These are phyloP conservation scores for Nicotiana undulata DNA, from an alignment of 257 asterid species.

Conservation along the genomic window DNA sequence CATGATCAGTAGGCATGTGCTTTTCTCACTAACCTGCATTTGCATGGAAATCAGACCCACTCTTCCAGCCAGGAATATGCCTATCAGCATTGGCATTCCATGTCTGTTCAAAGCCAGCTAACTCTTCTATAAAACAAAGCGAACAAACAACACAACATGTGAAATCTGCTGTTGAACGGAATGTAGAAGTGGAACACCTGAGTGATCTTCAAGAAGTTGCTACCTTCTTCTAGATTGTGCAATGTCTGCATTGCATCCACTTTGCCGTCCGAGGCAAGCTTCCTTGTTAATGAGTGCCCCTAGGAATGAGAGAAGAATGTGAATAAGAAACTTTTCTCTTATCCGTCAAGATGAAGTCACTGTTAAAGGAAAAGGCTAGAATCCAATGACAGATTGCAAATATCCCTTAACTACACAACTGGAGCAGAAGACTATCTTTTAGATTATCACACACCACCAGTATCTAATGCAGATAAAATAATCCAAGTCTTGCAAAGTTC, in stretches of 20 bases:
- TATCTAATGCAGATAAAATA: background rate
- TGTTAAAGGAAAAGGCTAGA: background rate
- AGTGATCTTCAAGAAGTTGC: slow-evolving; percentile 4
- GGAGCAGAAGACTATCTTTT: background rate
- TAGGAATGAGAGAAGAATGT: background rate
- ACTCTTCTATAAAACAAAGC: slow-evolving; percentile 41
- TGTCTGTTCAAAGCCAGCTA: slow-evolving; percentile 51
- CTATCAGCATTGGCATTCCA: slow-evolving; percentile 51
- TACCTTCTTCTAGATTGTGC: slow-evolving; percentile 80
- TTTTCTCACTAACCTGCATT: slow-evolving; percentile 23
- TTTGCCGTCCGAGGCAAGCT: slow-evolving; percentile 66
- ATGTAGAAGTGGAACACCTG: background rate
- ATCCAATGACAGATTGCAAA: background rate
- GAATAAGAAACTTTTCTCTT: background rate
- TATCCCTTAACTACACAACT: background rate
- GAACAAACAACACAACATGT: slow-evolving; percentile 2
- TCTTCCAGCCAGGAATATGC: slow-evolving; percentile 31
- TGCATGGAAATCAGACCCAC: slow-evolving; percentile 17
- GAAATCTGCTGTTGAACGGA: background rate
- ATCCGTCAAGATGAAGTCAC: background rate
- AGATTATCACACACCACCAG: background rate
- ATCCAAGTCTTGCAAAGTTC: background rate
- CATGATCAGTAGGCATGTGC: background rate
- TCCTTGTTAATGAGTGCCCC: slow-evolving; percentile 77
- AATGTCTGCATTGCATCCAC: slow-evolving; percentile 62